Evolutionary conservation across 176 grass and related monocot species (phyloP).

Genomic region (Bromus sterilis): DNA sequence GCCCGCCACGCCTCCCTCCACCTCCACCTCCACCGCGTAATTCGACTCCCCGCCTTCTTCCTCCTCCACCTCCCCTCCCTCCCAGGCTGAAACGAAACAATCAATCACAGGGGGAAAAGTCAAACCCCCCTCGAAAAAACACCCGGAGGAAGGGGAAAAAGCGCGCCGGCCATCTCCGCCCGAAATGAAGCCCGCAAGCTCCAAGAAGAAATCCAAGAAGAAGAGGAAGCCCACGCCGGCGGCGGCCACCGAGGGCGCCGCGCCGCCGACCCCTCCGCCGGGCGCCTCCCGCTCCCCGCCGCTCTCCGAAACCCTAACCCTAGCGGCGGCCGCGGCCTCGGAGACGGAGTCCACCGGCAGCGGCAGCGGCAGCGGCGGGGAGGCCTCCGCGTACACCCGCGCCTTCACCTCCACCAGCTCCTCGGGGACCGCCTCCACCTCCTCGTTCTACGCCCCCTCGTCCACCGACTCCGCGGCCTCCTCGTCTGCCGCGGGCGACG

Average conservation of each 20-base stretch:
- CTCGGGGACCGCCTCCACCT: constrained; percentile 19
- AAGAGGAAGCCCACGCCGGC: constrained; percentile 29
- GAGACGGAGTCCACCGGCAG: constrained; percentile 13
- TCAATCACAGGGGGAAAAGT: neutral
- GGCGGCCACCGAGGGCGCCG: neutral
- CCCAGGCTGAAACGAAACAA: neutral
- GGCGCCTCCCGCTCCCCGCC: neutral
- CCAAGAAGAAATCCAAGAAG: constrained; percentile 51
- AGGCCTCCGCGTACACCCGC: constrained; percentile 11
- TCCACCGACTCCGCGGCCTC: constrained; percentile 23
- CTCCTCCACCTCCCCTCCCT: neutral
- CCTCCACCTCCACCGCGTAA: neutral
- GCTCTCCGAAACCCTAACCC: constrained; percentile 24
- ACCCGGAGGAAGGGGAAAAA: neutral
- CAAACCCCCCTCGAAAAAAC: neutral
- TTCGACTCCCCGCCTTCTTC: neutral
- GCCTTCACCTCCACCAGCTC: constrained; percentile 22
- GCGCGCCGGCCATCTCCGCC: neutral
- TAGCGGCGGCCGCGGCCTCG: neutral
- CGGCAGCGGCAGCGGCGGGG: constrained; percentile 17
- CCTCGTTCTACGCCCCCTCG: constrained; percentile 19
- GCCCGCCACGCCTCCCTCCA: neutral
- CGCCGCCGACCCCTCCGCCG: neutral
- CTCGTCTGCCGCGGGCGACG: constrained; percentile 24
- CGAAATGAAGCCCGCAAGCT: constrained; percentile 46